Conservation (phyloP, 257 asterid species). For the Galeopsis tetrahit region DNA sequence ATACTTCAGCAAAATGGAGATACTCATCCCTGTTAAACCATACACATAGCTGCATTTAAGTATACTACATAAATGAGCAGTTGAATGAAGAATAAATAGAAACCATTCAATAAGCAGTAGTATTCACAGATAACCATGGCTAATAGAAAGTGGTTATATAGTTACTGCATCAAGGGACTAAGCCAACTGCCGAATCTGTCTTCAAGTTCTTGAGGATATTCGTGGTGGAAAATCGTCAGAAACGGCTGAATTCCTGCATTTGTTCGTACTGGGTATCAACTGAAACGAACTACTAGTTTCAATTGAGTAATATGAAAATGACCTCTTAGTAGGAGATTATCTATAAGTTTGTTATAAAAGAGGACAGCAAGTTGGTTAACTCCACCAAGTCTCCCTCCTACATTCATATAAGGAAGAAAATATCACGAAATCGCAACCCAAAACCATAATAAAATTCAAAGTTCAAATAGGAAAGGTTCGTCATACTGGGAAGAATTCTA, state of each 20-base stretch:
- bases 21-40: conserved; percentile 60
- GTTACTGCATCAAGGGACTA: conserved; percentile 77
- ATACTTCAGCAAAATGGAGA: conserved; percentile 56
- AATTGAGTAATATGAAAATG: no score
- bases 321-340: no score
- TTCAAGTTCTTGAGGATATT: no score
- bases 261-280: neutral
- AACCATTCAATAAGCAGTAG: neutral
- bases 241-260: conserved; percentile 47
- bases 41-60: no score
- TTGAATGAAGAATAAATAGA: neutral
- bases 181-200: conserved; percentile 45
- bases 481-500: conserved; percentile 78
- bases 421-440: neutral
- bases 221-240: no score
- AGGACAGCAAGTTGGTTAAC: conserved; percentile 49
- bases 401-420: conserved; percentile 26
- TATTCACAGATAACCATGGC: no score
- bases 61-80: neutral
- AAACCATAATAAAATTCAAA: neutral
- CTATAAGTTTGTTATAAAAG: no score
- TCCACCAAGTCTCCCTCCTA: conserved; percentile 66
- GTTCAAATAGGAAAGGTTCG: neutral
- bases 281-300: neutral
- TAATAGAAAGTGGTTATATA: neutral